Evolutionary conservation across 108 stramenopile genomes (phyloP), one percentile per base, ranked within the genome.

Genomic region (Cylindrotheca closterium): DNA sequence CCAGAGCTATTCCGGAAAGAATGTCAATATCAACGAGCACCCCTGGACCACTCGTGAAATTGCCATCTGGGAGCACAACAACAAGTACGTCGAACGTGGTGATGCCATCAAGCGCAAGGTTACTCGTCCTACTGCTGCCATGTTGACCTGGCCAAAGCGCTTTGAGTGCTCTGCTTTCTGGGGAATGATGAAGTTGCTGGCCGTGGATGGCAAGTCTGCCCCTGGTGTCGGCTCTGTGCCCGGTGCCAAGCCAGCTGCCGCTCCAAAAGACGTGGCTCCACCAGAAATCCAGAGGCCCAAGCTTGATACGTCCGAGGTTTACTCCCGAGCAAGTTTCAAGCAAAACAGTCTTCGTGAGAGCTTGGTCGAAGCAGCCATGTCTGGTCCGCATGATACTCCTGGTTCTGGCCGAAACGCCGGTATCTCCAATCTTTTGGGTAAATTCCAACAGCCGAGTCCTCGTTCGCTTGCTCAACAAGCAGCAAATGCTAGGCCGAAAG

Each of bases 111-210:
- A 46, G 22, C 23, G 29, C 7, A 37, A 19, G 32, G 58, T 60
- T 5, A 60, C 58, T 17, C 33, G 58, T 21, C 58, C 58, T 37
- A 45, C 37, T 23, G 58, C 58, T 4, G 58, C 58, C 58, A 37
- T 60, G 37, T 23, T 60, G 18, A 60, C 58, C 8, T 60, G 58
- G 58, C 33, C 58, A 7, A 60, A 60, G 10, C 55, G 55, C 29
- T 63, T 63, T 51, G 61, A 63, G 23, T 63, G 61, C 28, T 63
- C 61, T 63, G 61, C 61, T 10, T 63, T 63, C 23, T 63, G 61
- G 61, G 49, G 47, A 3, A 50, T 51, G 61, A 63, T 63, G 61
- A n/a, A 51, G 10, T 29, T 63, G n/a, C 49, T 63, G 4, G 23
- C 46, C 8, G 50, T 63, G 25, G 61, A 63, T 30, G 61, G 61